Conservation (phyloP, 371 early-diverging fungal species). For the Rhizomucor pusillus region DNA sequence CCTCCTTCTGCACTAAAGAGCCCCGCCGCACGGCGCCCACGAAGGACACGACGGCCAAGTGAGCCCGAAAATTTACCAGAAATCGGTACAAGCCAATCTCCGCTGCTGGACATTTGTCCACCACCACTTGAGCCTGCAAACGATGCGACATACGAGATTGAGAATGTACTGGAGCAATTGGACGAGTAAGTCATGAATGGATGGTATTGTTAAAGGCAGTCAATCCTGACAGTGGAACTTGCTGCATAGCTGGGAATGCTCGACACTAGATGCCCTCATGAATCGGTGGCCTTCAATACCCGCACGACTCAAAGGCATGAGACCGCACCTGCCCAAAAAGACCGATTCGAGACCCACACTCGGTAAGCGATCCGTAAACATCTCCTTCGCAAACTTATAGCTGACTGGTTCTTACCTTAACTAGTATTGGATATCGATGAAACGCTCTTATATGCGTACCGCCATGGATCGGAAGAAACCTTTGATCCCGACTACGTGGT, state of each 20-base stretch:
- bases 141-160: slow-evolving; percentile 24
- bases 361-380: slow-evolving; percentile 19
- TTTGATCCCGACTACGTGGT: slow-evolving; percentile 36
- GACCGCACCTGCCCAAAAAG: slow-evolving; percentile 43
- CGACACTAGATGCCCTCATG: slow-evolving; percentile 41
- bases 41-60: slow-evolving; percentile 3
- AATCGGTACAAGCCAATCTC: slow-evolving; percentile 23
- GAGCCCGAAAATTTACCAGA: slow-evolving; percentile 19
- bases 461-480: slow-evolving; percentile 11
- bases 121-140: slow-evolving; percentile 25
- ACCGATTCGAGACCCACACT: slow-evolving; percentile 35
- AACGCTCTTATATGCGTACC: slow-evolving; percentile 41
- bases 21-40: neutral
- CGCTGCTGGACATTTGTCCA: slow-evolving; percentile 27
- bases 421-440: slow-evolving; percentile 46
- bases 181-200: slow-evolving; percentile 30
- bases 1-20: no score
- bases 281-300: slow-evolving; percentile 47
- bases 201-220: neutral
- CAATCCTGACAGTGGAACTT: neutral
- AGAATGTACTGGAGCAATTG: slow-evolving; percentile 35
- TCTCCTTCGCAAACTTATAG: neutral
- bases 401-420: no score
- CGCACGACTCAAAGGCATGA: slow-evolving; percentile 40
- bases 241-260: slow-evolving; percentile 38